A percentile compares a stretch with the other conserved stretches of the same genome.
phyloP scores from a whole-genome alignment of 2,329 filamentous ascomycete species.

The Alternaria rosae region DNA sequence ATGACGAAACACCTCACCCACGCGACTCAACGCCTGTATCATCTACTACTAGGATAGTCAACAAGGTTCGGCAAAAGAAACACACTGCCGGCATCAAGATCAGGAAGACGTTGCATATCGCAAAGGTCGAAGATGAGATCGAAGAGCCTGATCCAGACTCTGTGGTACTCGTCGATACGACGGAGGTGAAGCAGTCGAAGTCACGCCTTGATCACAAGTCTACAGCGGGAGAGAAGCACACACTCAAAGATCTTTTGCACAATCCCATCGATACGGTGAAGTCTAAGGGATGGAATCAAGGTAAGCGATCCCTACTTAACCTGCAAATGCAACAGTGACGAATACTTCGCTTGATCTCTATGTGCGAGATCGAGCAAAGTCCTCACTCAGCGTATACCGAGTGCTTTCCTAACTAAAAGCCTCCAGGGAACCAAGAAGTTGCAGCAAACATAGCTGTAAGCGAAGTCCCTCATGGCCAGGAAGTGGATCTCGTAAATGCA shows the following conservation, averaged over 20 bases:
- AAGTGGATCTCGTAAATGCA: constrained; percentile 48
- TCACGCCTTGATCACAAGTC: constrained; percentile 27
- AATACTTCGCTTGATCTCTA: background rate
- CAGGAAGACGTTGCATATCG: constrained; percentile 33
- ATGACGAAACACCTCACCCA: constrained; percentile 26
- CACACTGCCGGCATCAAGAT: constrained; percentile 33
- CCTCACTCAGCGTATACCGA: background rate
- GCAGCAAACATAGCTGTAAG: constrained; percentile 53
- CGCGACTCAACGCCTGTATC: background rate
- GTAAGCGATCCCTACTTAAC: constrained; percentile 1
- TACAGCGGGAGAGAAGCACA: constrained; percentile 28
- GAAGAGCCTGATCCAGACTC: constrained; percentile 2
- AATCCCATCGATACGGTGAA: constrained; percentile 36
- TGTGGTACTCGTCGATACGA: constrained; percentile 24
- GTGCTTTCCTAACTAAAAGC: background rate
- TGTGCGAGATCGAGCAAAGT: background rate
- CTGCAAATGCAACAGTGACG: background rate
- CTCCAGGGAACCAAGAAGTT: constrained; percentile 23
- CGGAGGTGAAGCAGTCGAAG: constrained; percentile 16
- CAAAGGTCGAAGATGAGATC: constrained; percentile 24
- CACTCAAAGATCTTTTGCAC: constrained; percentile 33
- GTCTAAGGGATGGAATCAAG: constrained; percentile 27
- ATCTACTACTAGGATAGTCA: constrained; percentile 18
- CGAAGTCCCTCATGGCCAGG: constrained; percentile 48
- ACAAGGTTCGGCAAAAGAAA: constrained; percentile 28